Percentiles rank a stretch among this genome's conserved stretches.
These are phyloP conservation scores for Pythium rishiriense DNA, from an alignment of 352 stramenopile genomes.

Conservation along the genomic window DNA sequence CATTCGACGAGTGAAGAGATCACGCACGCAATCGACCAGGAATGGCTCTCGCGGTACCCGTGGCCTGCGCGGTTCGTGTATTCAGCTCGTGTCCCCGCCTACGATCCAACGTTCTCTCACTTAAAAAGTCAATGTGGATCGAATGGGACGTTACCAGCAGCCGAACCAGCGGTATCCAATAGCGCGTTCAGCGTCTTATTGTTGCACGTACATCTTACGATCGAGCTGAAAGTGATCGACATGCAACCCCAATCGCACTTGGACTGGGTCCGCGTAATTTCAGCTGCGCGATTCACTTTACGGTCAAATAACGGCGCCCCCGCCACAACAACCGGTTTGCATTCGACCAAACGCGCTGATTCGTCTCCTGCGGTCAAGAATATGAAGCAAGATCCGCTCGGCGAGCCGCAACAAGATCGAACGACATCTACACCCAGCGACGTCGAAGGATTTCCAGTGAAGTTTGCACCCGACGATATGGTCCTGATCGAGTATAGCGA, in stretches of 20 bases:
- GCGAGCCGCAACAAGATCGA: background rate
- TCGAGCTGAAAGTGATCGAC: conserved; percentile 9
- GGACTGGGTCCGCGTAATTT: background rate
- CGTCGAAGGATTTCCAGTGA: background rate
- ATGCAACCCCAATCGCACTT: conserved; percentile 4
- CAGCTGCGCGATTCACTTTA: background rate
- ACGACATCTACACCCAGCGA: background rate
- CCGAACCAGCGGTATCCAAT: background rate
- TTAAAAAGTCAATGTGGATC: background rate
- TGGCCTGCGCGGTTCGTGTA: conserved; percentile 1
- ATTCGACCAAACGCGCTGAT: background rate
- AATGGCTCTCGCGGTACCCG: conserved; percentile 10
- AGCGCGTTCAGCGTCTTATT: background rate
- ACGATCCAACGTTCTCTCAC: background rate
- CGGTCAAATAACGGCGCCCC: background rate
- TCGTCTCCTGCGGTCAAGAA: background rate
- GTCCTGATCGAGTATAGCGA: conserved; percentile 6
- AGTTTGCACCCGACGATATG: conserved; percentile 2
- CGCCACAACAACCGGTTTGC: background rate
- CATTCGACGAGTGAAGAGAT: conserved; percentile 5
- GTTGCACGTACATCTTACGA: background rate
- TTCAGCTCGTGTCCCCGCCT: conserved; percentile 1
- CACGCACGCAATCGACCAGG: conserved; percentile 1
- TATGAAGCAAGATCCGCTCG: background rate
- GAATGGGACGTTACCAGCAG: background rate